Percentiles rank a stretch among this genome's conserved stretches.
Conservation (phyloP, 345 rosid species). For the Eucalyptus lansdowneana region DNA sequence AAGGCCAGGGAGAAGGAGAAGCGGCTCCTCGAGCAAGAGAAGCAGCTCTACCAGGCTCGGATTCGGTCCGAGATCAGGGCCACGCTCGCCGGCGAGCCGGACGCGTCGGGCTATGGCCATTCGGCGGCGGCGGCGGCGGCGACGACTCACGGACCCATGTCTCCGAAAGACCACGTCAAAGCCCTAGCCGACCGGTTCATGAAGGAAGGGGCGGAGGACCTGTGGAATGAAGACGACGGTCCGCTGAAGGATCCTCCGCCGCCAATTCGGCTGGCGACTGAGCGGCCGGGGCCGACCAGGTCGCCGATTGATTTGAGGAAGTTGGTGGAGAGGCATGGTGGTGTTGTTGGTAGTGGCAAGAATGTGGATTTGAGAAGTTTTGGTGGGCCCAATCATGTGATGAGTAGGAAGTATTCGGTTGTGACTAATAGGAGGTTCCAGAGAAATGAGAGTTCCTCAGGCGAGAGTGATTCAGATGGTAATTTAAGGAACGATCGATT, state of each 20-base stretch:
- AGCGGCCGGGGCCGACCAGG: constrained; percentile 2
- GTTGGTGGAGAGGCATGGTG: constrained; percentile 7
- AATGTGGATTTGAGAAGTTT: background rate
- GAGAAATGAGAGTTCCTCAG: constrained; percentile 11
- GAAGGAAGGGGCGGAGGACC: constrained; percentile 78
- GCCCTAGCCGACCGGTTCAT: constrained; percentile 85
- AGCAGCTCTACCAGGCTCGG: constrained; percentile 77
- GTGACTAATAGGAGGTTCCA: constrained; percentile 12
- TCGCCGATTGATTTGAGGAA: constrained; percentile 45
- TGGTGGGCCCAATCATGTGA: background rate
- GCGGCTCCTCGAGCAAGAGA: constrained; percentile 79
- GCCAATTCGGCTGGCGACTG: background rate
- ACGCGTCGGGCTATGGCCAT: background rate
- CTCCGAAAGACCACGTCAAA: constrained; percentile 51
- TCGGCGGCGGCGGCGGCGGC: background rate
- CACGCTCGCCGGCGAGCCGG: constrained; percentile 19
- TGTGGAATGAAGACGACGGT: constrained; percentile 87
- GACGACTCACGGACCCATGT: constrained; percentile 31
- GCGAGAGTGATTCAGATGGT: background rate
- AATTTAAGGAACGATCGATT: background rate
- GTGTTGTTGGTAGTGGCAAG: background rate
- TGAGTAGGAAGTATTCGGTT: constrained; percentile 36
- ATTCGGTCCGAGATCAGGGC: constrained; percentile 65
- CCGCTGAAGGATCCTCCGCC: constrained; percentile 31
- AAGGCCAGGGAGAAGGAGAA: constrained; percentile 82